Percentiles rank a stretch among this genome's conserved stretches.
These are phyloP conservation scores for Metarhizium anisopliae DNA, from an alignment of 2,329 filamentous ascomycete genomes.

Conservation along the genomic window DNA sequence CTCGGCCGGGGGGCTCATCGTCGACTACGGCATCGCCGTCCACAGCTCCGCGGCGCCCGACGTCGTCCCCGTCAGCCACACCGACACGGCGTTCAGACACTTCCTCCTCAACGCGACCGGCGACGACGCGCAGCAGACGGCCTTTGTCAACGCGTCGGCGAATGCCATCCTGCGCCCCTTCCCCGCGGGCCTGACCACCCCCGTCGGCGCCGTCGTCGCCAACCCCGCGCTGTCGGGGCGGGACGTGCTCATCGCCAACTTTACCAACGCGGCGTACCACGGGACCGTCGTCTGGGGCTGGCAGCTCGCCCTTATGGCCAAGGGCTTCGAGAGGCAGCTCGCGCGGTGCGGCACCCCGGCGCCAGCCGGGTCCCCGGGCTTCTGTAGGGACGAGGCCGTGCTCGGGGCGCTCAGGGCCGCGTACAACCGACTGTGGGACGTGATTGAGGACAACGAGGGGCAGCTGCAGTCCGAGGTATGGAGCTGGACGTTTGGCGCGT, in stretches of 20 bases:
- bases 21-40: constrained; percentile 48
- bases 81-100: constrained; percentile 54
- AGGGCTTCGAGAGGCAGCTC: constrained; percentile 49
- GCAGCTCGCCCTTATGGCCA: constrained; percentile 56
- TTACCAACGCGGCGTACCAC: constrained; percentile 48
- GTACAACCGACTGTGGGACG: constrained; percentile 40
- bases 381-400: constrained; percentile 38
- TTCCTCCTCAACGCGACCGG: constrained; percentile 54
- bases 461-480: constrained; percentile 33
- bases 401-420: constrained; percentile 8
- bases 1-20: constrained; percentile 24
- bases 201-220: too few species aligned
- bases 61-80: constrained; percentile 44
- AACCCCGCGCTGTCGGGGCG: constrained; percentile 31
- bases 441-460: constrained; percentile 43
- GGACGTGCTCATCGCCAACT: constrained; percentile 38
- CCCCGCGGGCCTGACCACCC: constrained; percentile 31
- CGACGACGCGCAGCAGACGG: constrained; percentile 18
- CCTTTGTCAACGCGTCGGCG: constrained; percentile 40
- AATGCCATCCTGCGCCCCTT: constrained; percentile 49
- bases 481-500: constrained; percentile 45
- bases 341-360: constrained; percentile 31
- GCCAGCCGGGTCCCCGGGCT: constrained; percentile 27
- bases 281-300: constrained; percentile 58
- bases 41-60: constrained; percentile 39